Percentiles rank a stretch among this genome's conserved stretches.
Conservation (phyloP, 495 filamentous ascomycete species). For the Parathielavia appendiculata region DNA sequence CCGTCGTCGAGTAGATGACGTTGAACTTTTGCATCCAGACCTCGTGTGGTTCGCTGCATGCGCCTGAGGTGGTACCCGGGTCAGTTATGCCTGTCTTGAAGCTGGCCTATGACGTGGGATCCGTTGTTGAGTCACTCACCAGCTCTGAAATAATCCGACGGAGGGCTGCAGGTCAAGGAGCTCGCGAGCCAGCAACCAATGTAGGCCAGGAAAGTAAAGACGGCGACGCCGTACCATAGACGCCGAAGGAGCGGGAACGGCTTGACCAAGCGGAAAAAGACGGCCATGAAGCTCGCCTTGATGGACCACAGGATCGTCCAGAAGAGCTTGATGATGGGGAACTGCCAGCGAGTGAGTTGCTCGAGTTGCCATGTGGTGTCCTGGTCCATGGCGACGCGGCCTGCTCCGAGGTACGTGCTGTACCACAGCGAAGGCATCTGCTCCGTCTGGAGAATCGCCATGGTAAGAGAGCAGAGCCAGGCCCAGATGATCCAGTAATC, state of each 20-base stretch:
- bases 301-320: constrained; percentile 8
- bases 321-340: constrained; percentile 15
- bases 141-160: constrained; percentile 1
- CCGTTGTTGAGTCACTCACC: background rate
- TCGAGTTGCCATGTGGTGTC: background rate
- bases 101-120: too few species aligned
- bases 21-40: constrained; percentile 5
- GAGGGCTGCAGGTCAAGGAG: constrained; percentile 5
- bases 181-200: constrained; percentile 7
- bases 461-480: background rate
- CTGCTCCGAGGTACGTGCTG: constrained; percentile 1
- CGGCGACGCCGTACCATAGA: constrained; percentile 9
- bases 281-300: constrained; percentile 10
- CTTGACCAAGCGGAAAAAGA: constrained; percentile 12
- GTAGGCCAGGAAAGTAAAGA: constrained; percentile 2
- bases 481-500: constrained; percentile 8
- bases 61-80: background rate
- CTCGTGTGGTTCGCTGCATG: background rate
- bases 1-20: background rate
- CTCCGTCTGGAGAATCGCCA: constrained; percentile 5
- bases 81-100: background rate
- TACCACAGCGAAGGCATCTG: constrained; percentile 8
- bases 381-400: background rate
- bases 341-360: constrained; percentile 11
- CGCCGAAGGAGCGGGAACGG: constrained; percentile 8